A percentile compares a stretch with the other conserved stretches of the same genome.
These are phyloP conservation scores for Zarea fungicola DNA, from an alignment of 2,329 filamentous ascomycete species.

Conservation along the genomic window DNA sequence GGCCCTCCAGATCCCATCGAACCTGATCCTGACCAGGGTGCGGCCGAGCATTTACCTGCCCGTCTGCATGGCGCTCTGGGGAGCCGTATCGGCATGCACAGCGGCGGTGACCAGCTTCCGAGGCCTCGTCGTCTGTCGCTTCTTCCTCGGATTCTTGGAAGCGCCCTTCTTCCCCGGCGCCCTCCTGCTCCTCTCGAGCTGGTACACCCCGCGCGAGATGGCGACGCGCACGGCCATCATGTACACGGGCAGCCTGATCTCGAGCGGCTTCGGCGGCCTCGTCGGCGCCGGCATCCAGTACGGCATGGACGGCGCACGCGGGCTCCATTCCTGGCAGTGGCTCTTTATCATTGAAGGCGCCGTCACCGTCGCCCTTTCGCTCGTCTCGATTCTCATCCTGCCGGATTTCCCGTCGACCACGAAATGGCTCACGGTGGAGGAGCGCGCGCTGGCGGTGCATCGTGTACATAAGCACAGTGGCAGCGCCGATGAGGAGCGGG, in stretches of 20 bases:
- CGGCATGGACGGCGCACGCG: slow-evolving; percentile 34
- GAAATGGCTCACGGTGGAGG: slow-evolving; percentile 44
- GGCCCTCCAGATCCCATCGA: slow-evolving; percentile 57
- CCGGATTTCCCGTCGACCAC: slow-evolving; percentile 52
- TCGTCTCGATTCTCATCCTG: slow-evolving; percentile 32
- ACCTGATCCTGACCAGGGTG: slow-evolving; percentile 50
- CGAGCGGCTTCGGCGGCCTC: slow-evolving; percentile 47
- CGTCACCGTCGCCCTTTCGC: slow-evolving; percentile 33
- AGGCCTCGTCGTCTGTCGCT: slow-evolving; percentile 39
- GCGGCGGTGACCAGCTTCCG: slow-evolving; percentile 38
- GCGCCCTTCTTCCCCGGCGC: slow-evolving; percentile 48
- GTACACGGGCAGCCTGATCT: slow-evolving; percentile 51
- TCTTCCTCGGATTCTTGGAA: slow-evolving; percentile 41
- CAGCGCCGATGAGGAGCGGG: slow-evolving; percentile 34
- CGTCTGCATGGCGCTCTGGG: slow-evolving; percentile 39
- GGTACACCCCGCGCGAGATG: slow-evolving; percentile 42
- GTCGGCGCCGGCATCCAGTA: slow-evolving; percentile 45
- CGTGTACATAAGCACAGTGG: slow-evolving; percentile 44
- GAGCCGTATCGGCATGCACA: slow-evolving; percentile 39
- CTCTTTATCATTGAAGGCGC: slow-evolving; percentile 54
- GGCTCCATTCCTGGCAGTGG: slow-evolving; percentile 56
- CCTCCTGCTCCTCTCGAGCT: slow-evolving; percentile 41
- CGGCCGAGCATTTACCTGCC: slow-evolving; percentile 50
- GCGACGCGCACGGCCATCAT: slow-evolving; percentile 54
- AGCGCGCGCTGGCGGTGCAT: slow-evolving; percentile 48